phyloP scores from a whole-genome alignment of 1,284 basidiomycete species.

The Athelia sp. region DNA sequence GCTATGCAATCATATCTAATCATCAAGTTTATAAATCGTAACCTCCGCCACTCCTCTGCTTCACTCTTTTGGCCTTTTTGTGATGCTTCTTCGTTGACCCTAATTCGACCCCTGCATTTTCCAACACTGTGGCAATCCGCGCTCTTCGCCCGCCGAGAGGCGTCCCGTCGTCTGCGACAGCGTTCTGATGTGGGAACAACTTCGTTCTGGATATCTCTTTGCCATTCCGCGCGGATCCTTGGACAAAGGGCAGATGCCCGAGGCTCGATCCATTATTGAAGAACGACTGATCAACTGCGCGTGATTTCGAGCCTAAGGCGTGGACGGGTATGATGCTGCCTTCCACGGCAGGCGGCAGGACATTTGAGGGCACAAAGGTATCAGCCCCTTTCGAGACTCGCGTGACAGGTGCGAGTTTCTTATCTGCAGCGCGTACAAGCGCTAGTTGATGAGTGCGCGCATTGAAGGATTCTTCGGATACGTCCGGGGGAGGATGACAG shows the following conservation, averaged over 20 bases:
- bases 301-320: conserved; percentile 47
- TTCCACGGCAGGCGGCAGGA: conserved; percentile 15
- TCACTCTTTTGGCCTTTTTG: conserved; percentile 80
- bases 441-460: conserved; percentile 61
- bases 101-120: conserved; percentile 32
- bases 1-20: neutral
- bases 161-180: conserved; percentile 73
- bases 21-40: conserved; percentile 45
- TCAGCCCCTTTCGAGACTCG: conserved; percentile 80
- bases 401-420: conserved; percentile 83
- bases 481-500: conserved; percentile 81
- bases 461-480: conserved; percentile 77
- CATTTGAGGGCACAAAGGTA: conserved; percentile 59
- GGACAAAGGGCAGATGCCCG: conserved; percentile 58
- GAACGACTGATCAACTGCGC: conserved; percentile 80
- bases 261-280: conserved; percentile 57
- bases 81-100: conserved; percentile 78
- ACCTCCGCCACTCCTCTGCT: conserved; percentile 87
- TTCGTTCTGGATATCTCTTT: conserved; percentile 58
- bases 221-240: conserved; percentile 55
- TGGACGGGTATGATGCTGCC: conserved; percentile 22
- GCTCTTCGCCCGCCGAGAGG: conserved; percentile 44
- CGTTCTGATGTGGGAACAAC: conserved; percentile 79
- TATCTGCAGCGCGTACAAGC: conserved; percentile 54
- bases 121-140: conserved; percentile 41